These are phyloP conservation scores for Lichtheimia ramosa DNA, from an alignment of 371 early-diverging fungal genomes.

Conservation along the genomic window DNA sequence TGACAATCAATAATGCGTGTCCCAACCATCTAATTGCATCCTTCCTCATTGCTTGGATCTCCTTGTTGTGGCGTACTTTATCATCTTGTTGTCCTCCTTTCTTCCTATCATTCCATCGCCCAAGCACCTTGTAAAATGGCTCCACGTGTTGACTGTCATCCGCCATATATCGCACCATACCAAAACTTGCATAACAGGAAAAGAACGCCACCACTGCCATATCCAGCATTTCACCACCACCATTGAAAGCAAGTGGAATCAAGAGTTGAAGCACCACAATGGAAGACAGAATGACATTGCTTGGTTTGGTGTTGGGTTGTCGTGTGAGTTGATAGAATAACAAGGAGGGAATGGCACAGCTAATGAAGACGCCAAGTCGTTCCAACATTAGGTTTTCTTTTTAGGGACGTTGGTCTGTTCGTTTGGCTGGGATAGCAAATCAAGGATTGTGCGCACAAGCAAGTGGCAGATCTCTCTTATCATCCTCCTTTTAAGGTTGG, in stretches of 20 bases:
- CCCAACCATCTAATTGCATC: slow-evolving; percentile 16
- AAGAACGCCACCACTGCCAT: slow-evolving; percentile 13
- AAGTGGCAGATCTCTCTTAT: too few relatives aligned
- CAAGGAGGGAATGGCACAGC: background rate
- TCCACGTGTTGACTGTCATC: slow-evolving; percentile 10
- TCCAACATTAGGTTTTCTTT: background rate
- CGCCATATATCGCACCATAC: slow-evolving; percentile 22
- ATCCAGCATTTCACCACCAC: slow-evolving; percentile 9
- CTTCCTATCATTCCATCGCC: slow-evolving; percentile 19
- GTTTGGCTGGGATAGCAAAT: too few relatives aligned
- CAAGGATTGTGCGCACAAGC: too few relatives aligned
- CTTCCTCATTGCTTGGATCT: background rate
- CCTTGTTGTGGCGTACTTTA: background rate
- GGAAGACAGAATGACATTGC: background rate
- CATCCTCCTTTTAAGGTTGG: too few relatives aligned
- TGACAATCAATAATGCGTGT: slow-evolving; percentile 3
- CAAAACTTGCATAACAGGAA: slow-evolving; percentile 22
- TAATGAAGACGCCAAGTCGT: background rate
- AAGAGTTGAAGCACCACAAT: slow-evolving; percentile 4
- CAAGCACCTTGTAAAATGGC: slow-evolving; percentile 6
- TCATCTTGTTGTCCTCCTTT: slow-evolving; percentile 1
- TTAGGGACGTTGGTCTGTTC: too few relatives aligned
- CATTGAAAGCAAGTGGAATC: slow-evolving; percentile 7
- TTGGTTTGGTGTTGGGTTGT: background rate
- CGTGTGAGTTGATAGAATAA: background rate